Percentiles rank a stretch among this genome's conserved stretches.
These are phyloP conservation scores for Corinectria fuckeliana DNA, from an alignment of 2,329 filamentous ascomycete genomes.

Conservation along the genomic window DNA sequence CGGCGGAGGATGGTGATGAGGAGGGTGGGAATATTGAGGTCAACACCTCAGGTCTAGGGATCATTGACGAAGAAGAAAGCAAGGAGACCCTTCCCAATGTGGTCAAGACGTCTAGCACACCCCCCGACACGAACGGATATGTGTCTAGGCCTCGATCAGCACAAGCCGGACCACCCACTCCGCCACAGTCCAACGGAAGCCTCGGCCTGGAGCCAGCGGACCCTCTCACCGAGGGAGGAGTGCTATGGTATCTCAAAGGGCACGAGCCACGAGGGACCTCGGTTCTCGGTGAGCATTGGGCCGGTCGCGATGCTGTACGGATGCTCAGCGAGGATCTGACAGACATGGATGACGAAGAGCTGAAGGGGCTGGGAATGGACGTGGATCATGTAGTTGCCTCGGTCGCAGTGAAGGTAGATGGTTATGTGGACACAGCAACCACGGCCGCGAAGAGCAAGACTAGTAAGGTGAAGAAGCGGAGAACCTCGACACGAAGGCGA, in stretches of 20 bases:
- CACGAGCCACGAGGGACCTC: conserved; percentile 84
- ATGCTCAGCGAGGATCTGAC: conserved; percentile 85
- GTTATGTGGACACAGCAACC: conserved; percentile 28
- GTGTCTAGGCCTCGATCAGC: conserved; percentile 38
- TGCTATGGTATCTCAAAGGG: conserved; percentile 85
- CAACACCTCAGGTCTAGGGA: conserved; percentile 49
- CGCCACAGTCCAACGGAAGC: conserved; percentile 69
- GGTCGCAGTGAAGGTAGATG: conserved; percentile 36
- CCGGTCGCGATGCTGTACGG: conserved; percentile 70
- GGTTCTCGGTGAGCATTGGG: conserved; percentile 71
- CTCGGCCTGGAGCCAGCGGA: conserved; percentile 57
- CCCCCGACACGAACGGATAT: conserved; percentile 58
- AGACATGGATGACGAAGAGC: conserved; percentile 89
- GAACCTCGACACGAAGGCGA: conserved; percentile 44
- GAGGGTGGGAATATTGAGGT: conserved; percentile 54
- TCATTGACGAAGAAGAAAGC: conserved; percentile 36
- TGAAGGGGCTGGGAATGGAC: conserved; percentile 71
- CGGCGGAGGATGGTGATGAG: conserved; percentile 43
- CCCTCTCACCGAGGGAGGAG: conserved; percentile 73
- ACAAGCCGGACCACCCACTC: conserved; percentile 64
- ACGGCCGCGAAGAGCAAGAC: conserved; percentile 38
- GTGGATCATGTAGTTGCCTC: conserved; percentile 51
- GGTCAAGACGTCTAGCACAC: conserved; percentile 48
- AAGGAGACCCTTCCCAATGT: conserved; percentile 33
- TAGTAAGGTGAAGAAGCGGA: conserved; percentile 43